Conservation (phyloP, 306 rosid genomes). For the Ochetophila trinervis region DNA sequence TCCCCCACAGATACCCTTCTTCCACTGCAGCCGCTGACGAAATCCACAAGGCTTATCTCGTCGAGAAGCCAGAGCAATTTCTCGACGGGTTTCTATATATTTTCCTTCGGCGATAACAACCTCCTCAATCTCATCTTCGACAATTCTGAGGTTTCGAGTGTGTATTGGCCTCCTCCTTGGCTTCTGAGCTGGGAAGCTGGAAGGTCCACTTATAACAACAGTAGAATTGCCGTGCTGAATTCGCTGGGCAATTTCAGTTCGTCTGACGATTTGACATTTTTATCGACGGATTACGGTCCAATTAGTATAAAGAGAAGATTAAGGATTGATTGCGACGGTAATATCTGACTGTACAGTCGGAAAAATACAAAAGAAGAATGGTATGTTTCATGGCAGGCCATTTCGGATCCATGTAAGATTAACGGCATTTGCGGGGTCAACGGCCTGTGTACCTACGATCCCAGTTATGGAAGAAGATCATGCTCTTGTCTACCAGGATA, state of each 20-base stretch:
- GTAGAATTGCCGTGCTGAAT: slow-evolving; percentile 40
- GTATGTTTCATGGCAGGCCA: slow-evolving; percentile 53
- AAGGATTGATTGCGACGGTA: slow-evolving; percentile 40
- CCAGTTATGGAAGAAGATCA: slow-evolving; percentile 12
- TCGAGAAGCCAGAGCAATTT: slow-evolving; percentile 43
- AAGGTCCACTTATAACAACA: slow-evolving; percentile 39
- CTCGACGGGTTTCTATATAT: slow-evolving; percentile 43
- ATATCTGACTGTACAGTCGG: slow-evolving; percentile 44
- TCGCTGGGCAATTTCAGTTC: slow-evolving; percentile 44
- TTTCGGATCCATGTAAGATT: slow-evolving; percentile 34
- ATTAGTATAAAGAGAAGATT: slow-evolving; percentile 39
- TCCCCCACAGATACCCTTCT: slow-evolving; percentile 57
- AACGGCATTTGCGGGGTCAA: slow-evolving; percentile 44
- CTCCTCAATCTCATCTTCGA: slow-evolving; percentile 46
- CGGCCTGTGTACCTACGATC: slow-evolving; percentile 17
- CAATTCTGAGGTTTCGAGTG: slow-evolving; percentile 38
- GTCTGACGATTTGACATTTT: slow-evolving; percentile 35
- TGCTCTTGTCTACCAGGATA: slow-evolving; percentile 21
- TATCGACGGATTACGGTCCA: slow-evolving; percentile 41
- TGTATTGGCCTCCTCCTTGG: slow-evolving; percentile 60
- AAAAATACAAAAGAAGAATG: slow-evolving; percentile 17
- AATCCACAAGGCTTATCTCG: slow-evolving; percentile 35
- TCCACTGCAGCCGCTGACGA: slow-evolving; percentile 40
- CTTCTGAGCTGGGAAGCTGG: slow-evolving; percentile 25
- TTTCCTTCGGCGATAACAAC: slow-evolving; percentile 45